A percentile compares a stretch with the other conserved stretches of the same genome.
Evolutionary conservation across 768 basidiomycete species (phyloP).

Genomic region (Macrolepiota fuliginosa): DNA sequence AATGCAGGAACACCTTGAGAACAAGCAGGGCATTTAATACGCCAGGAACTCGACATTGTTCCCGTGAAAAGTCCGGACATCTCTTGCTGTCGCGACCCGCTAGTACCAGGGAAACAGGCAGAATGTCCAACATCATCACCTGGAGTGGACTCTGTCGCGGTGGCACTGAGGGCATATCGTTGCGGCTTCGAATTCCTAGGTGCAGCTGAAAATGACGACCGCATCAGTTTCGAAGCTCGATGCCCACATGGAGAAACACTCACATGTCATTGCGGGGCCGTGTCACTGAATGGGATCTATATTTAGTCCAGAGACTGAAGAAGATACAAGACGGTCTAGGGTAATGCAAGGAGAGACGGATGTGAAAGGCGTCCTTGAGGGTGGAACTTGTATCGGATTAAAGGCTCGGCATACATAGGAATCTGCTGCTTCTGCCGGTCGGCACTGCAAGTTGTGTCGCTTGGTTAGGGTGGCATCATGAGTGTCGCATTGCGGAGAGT

Average conservation of each 20-base stretch:
- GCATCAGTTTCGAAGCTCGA: not conserved
- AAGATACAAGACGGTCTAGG: not conserved
- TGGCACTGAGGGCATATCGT: not conserved
- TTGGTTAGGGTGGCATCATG: not conserved
- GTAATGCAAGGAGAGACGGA: not conserved
- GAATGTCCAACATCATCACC: not conserved
- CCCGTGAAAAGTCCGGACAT: not conserved
- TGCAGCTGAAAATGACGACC: not conserved
- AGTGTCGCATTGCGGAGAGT: too few relatives aligned
- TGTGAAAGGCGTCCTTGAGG: not conserved
- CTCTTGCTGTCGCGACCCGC: not conserved
- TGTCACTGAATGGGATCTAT: not conserved
- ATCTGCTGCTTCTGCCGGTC: not conserved
- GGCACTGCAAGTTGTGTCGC: not conserved
- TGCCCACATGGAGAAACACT: constrained; percentile 6
- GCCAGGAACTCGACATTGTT: not conserved
- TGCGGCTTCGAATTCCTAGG: not conserved
- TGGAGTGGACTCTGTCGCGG: not conserved
- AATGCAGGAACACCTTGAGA: not conserved
- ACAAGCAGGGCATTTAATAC: not conserved
- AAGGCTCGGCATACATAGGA: not conserved
- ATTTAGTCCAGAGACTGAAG: not conserved
- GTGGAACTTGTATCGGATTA: not conserved
- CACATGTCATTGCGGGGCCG: constrained; percentile 3
- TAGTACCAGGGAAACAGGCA: not conserved